These are phyloP conservation scores for Lactarius quietus DNA, from an alignment of 768 basidiomycete species.

Conservation along the genomic window DNA sequence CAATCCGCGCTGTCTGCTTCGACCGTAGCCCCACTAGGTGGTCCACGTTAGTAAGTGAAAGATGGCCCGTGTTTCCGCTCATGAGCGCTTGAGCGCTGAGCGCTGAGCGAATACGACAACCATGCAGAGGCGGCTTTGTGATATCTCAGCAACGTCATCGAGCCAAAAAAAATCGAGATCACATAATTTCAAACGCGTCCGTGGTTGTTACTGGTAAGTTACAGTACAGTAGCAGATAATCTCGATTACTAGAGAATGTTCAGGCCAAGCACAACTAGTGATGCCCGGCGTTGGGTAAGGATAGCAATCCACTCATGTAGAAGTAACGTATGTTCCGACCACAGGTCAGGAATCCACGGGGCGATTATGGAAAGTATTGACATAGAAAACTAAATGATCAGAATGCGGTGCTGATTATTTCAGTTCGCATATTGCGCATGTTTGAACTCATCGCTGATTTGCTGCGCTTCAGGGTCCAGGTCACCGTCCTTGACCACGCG, in stretches of 20 bases:
- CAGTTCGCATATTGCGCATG: conserved; percentile 35
- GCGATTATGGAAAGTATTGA: background rate
- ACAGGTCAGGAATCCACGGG: conserved; percentile 3
- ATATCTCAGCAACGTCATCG: too few species aligned
- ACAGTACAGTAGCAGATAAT: background rate
- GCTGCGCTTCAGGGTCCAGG: conserved; percentile 59
- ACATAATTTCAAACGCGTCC: background rate
- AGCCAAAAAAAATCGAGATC: background rate
- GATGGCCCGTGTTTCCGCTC: too few species aligned
- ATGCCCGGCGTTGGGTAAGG: background rate
- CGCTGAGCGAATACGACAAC: too few species aligned
- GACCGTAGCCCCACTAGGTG: too few species aligned
- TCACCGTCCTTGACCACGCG: conserved; percentile 40
- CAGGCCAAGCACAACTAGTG: background rate
- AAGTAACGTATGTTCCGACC: background rate
- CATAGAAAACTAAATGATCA: conserved; percentile 3
- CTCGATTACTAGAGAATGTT: background rate
- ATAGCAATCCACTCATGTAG: conserved; percentile 1
- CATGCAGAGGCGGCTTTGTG: too few species aligned
- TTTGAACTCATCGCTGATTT: conserved; percentile 61
- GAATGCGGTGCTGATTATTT: background rate
- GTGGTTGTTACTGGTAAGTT: background rate
- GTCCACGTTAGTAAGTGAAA: too few species aligned
- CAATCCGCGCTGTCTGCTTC: too few species aligned
- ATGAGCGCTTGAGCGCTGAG: too few species aligned